Base-by-base conservation (phyloP, 1,284 basidiomycete genomes). In the Paramarasmius palmivorus region DNA sequence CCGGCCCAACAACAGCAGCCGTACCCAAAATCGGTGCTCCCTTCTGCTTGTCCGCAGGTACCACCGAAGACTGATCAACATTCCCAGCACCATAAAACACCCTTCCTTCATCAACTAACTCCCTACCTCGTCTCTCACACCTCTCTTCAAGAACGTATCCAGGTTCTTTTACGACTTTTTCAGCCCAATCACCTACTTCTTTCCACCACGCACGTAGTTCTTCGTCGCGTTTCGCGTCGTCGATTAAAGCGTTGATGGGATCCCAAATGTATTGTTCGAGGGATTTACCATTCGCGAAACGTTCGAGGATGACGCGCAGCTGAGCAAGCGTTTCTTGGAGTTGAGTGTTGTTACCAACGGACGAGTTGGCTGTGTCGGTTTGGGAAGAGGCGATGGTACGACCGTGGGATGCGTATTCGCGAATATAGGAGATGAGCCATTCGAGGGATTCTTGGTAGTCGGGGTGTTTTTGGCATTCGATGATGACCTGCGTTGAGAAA, bases 391-490 rank as follows among this genome's bases (percentile, higher is more conserved):
- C 53, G 3, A 83, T 72, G 19, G 68, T 72, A 41, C 74, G 75
- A n/a, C 85, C 85, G 61, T 90, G 83, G 3, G 74, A 73, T 40
- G 84, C 82, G 73, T 96, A 98, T 65, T 90, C 84, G 65, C 87
- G 83, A n/a, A 90, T 66, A 55, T 81, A 78, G 49, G 77, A 73
- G 42, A 95, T 75, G 35, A 94, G 76, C 90, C 92, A 95, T 17
- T 73, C 73, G 59, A 95, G 82, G 35, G 88, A 85, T 52, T 84
- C 86, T 63, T 95, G 91, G 73, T 97, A 98, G 66, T 96, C 91
- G 55, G 87, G 81, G 73, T 96, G 93, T 66, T 89, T 86, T 75
- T 98, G 95, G 71, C 92, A 94, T 71, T 98, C 95, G 55, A 95
- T 79, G 57, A 97, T 83, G 38, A 93, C 90, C 87, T 92, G 57